phyloP scores from a whole-genome alignment of 2,329 filamentous ascomycete species.

The Hypoxylon sp. region DNA sequence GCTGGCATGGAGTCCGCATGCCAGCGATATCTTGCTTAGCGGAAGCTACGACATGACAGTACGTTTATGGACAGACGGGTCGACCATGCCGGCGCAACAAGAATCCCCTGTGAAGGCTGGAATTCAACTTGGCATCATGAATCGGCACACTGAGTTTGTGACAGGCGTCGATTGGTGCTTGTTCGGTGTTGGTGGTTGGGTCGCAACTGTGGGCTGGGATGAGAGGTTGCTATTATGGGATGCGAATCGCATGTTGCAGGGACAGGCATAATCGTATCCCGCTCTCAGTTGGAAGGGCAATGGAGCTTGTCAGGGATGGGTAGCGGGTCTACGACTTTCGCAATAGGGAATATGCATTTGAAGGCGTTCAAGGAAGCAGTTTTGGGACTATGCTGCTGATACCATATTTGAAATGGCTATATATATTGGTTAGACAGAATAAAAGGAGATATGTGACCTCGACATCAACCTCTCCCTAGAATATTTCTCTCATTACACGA shows the following conservation, averaged over 20 bases:
- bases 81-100: slow-evolving; percentile 57
- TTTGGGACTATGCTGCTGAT: slow-evolving; percentile 23
- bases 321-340: not conserved
- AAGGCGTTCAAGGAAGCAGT: slow-evolving; percentile 35
- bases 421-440: slow-evolving; percentile 13
- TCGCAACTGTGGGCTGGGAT: slow-evolving; percentile 94
- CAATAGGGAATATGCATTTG: slow-evolving; percentile 32
- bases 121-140: slow-evolving; percentile 87
- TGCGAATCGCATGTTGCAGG: slow-evolving; percentile 64
- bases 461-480: not conserved
- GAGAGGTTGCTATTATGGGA: slow-evolving; percentile 94
- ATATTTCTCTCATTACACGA: not conserved
- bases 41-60: slow-evolving; percentile 99
- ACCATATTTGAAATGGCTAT: slow-evolving; percentile 22
- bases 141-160: slow-evolving; percentile 92
- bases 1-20: slow-evolving; percentile 92
- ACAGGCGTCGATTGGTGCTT: slow-evolving; percentile 98
- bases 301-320: not conserved
- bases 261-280: slow-evolving; percentile 31
- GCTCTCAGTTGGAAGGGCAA: not conserved
- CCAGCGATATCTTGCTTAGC: slow-evolving; percentile 87
- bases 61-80: slow-evolving; percentile 88
- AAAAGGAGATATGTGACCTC: not conserved
- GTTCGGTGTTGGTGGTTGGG: slow-evolving; percentile 96
- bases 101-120: slow-evolving; percentile 65